Evolutionary conservation across 441 rosid genomes (phyloP).

Genomic region (Manihot esculenta): DNA sequence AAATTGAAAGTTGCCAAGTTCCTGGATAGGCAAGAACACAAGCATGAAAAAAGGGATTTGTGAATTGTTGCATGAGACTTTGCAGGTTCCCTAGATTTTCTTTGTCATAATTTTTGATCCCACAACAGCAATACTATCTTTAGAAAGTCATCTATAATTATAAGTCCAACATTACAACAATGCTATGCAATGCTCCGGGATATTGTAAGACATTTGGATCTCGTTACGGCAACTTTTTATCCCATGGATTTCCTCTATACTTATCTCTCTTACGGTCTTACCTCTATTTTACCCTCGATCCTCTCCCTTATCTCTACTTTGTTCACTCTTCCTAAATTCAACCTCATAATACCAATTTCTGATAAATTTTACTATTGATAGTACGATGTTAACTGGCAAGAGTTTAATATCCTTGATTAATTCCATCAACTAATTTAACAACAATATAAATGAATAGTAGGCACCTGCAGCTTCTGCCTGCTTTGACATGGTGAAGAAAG

Average conservation of each 20-base stretch:
- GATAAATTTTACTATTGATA: neutral
- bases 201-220: neutral
- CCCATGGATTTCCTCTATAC: neutral
- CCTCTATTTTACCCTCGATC: neutral
- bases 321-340: neutral
- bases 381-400: neutral
- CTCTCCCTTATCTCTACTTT: neutral
- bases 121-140: neutral
- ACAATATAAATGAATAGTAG: constrained; percentile 12
- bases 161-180: neutral
- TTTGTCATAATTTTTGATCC: neutral
- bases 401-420: constrained; percentile 5
- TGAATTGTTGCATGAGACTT: neutral
- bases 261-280: neutral
- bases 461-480: constrained; percentile 99
- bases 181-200: neutral
- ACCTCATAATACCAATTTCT: neutral
- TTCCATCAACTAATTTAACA: constrained; percentile 14
- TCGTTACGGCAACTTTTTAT: too few species aligned
- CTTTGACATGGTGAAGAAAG: constrained; percentile 93
- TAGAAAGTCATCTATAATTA: neutral
- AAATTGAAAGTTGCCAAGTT: neutral
- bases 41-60: neutral
- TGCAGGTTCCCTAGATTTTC: neutral
- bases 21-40: neutral